Base-by-base conservation (phyloP, 306 rosid species). In the Medicago ruthenica region DNA sequence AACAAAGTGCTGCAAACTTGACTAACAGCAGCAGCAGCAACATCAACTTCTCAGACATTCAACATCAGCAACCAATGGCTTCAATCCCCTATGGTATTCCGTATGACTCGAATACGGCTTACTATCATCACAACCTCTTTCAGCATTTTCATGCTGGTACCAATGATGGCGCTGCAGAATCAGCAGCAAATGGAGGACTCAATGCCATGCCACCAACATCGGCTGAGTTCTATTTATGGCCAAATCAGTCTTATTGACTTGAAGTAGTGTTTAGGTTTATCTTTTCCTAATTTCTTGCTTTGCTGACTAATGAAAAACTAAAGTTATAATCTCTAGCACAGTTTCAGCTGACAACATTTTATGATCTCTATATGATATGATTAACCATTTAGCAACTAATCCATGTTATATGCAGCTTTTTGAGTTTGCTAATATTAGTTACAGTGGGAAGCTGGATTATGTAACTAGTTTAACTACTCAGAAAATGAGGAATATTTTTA, bases 151-250 rank as follows among this genome's bases (percentile, higher is more conserved):
- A 87, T 40, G 77, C 90, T 0, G 63, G 80, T 0, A 67, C 84
- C 60, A 68, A 73, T 70, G 57, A 80, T 1, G 82, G 76, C 22
- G 12, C 84, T 9, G 76, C 85, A 0, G 91, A 85, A 7, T 40
- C 81, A 1, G 72, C 53, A 20, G 78, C 76, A 16, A 37, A 76
- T n/a, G 83, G 88, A 10, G 64, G 64, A 58, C 42, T 84, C 59
- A 68, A 71, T 8, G 61, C 85, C 53, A 66, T 74, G 45, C 89
- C 89, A 21, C 78, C 88, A 51, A 59, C 87, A 17, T 70, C 89
- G 21, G 82, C 89, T 3, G 98, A 96, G 92, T 96, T 90, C 80
- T 90, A 71, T 15, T 71, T 89, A 8, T 96, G 99, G 98, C 98
- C 98, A 78, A 92, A 81, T 67, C 98, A 89, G 87, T 61, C 88